Evolutionary conservation across 768 basidiomycete genomes (phyloP), one percentile per base, ranked within the genome.

Genomic region (Dentipellis sp.): DNA sequence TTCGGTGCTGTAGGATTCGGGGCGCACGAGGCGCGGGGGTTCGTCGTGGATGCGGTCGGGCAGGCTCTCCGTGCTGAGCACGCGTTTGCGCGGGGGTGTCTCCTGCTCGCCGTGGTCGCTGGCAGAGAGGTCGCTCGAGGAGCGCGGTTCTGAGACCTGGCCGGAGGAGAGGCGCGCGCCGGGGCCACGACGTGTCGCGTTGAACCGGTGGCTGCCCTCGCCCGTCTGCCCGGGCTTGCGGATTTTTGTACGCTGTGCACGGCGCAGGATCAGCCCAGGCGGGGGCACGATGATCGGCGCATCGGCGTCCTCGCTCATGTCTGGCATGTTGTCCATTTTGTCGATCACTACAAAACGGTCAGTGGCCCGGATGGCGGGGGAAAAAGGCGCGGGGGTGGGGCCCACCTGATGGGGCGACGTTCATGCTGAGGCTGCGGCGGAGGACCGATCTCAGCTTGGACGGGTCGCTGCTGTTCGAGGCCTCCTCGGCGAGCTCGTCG

Each of bases 201-300:
- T 72, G 70, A 94, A 94, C 10, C 92, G 85, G 76, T 91, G 91
- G 1, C 89, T 89, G 10, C 87, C 88, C 69, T 89, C 91, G 21
- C 83, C 88, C 12, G 80, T 77, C 6, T 86, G 68, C 5, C 82
- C 80, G 12, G 84, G 76, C 72, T 98, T 99, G 37, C 95, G 86
- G 63, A 98, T 97, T 74, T 93, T 94, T 1, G 97, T 99, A 12
- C 95, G 83, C 4, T 93, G 93, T 10, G 93, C 82, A 38, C 97
- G 87, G 19, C 93, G 88, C 11, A 99, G 78, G 62, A 94, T 92
- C 68, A 85, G 88, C 7, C 90, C 90, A 1, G 91, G 92, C 22
- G 84, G 87, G 47, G 91, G 88, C 17, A 89, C 82, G 58, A 97
- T 90, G 64, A 97, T 89, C 21, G 94, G 94, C n/a, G 81, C 79